Evolutionary conservation across 768 basidiomycete genomes (phyloP), one percentile per base, ranked within the genome.

Genomic region (Tulasnella sp.): DNA sequence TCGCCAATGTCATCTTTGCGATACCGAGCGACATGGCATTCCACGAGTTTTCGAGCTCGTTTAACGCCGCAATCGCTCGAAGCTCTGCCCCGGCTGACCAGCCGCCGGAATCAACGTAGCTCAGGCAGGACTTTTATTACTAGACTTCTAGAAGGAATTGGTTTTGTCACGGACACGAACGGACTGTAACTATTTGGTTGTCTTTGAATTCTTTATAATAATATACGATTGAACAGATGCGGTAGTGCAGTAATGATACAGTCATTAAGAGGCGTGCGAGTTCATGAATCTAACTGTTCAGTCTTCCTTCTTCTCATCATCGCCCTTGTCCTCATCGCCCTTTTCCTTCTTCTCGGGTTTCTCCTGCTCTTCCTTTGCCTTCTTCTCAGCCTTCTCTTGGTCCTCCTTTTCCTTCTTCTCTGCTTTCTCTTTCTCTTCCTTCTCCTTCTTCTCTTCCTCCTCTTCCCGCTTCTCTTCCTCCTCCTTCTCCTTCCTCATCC

Each of bases 1-100:
- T 94, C 82, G 87, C 89, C 75, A 87, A 85, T 3, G 86, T 93
- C 48, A 85, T 91, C n/a, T 93, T 93, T 82, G 92, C 91, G 0
- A 89, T 94, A 67, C 81, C 90, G 13, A 90, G 89, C 48, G 83
- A 83, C 48, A 83, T 84, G 78, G 89, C 89, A 1, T 89, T 86
- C 77, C 83, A 83, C 18, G 82, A 82, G 55, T 89, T 89, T 80
- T 83, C 85, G 80, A 73, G 81, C 2, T 81, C 83, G 10, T 87
- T 88, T 71, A 81, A 83, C 26, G 61, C 23, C 3, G 61, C 61
- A 3, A 67, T 67, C 61, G 61, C 32, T 11, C 61, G 32, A 67
- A 29, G 32, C 13, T 9, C 32, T 20, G 32, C 23, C 7, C 13
- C 61, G 3, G 20, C 6, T 29, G 61, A 16, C 32, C 61, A 67